Base-by-base conservation (phyloP, 2,329 filamentous ascomycete genomes). In the Chaetomium strumarium region DNA sequence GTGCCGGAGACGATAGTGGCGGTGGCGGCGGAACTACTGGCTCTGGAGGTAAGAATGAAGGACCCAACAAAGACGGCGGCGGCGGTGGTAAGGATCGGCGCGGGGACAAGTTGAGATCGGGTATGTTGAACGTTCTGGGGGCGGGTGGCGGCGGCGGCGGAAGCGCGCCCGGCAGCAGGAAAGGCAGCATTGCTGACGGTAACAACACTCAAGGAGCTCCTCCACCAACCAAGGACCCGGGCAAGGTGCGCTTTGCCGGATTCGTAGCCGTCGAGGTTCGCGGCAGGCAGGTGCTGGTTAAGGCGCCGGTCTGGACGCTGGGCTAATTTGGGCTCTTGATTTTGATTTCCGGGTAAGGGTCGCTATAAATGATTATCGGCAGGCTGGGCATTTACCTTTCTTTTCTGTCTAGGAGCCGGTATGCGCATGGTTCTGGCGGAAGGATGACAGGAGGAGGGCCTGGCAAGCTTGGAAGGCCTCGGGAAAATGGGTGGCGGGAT, bases 191-290 rank as follows among this genome's bases (percentile, higher is more conserved):
- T 70, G 70, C 71, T 74, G 69, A 76, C 72, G 64, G 67, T 62
- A 60, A 67, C 48, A 61, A 63, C 49, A 57, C 66, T 58, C 50
- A 64, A 72, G 67, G 66, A 58, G 54, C 51, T 43, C 55, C 53
- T 29, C 41, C 55, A 14, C 49, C 55, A 11, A 33, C 55, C 41
- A 76, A 75, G 64, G 77, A 80, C 47, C 60, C 67, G 33, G 72
- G 65, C 58, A 84, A 80, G 59, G 81, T 92, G 51, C 81, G 88
- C 39, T 86, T 91, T 66, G 84, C 88, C 1, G 85, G 84, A 5
- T 92, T 91, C 66, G 69, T 90, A 52, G 80, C 79, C 16, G 77
- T 90, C 31, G 87, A 91, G 69, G 86, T 92, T 8, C 75, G 85
- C 57, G 86, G 86, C 19, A 80, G 86, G 55, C 88, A 88, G 68